A percentile compares a stretch with the other conserved stretches of the same genome.
These are phyloP conservation scores for Colletotrichum brevisporum DNA, from an alignment of 2,329 filamentous ascomycete species.

Conservation along the genomic window DNA sequence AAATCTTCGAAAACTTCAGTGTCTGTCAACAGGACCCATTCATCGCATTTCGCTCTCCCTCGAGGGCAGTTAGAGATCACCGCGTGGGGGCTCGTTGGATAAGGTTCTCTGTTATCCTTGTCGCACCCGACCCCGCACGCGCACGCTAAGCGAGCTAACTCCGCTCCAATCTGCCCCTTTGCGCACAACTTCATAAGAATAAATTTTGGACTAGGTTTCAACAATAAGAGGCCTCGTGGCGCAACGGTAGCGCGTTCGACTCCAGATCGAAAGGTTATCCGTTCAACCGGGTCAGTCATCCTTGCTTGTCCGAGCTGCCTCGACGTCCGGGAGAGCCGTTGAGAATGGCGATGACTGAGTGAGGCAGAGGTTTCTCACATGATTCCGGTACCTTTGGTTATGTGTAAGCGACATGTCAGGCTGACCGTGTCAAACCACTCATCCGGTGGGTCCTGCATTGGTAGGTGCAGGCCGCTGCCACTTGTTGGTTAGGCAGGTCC, in stretches of 20 bases:
- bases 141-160: no score
- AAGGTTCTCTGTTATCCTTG: conserved; percentile 17
- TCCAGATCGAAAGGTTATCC: conserved; percentile 42
- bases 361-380: no score
- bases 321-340: background rate
- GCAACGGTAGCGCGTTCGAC: conserved; percentile 41
- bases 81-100: conserved; percentile 21
- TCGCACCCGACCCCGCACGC: background rate
- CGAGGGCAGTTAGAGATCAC: conserved; percentile 26
- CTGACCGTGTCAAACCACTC: no score
- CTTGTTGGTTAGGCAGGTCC: no score
- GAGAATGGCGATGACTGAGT: no score
- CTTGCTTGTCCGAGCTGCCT: background rate
- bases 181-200: background rate
- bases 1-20: background rate
- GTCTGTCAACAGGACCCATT: background rate
- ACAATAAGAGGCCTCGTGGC: conserved; percentile 23
- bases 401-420: no score
- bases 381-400: no score
- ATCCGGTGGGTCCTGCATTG: no score
- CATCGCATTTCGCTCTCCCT: background rate
- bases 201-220: accelerated
- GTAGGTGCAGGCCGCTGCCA: no score
- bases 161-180: no score
- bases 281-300: conserved; percentile 39